Conservation (phyloP, 2,329 filamentous ascomycete genomes). For the Paecilomyces dactylethromorphus region DNA sequence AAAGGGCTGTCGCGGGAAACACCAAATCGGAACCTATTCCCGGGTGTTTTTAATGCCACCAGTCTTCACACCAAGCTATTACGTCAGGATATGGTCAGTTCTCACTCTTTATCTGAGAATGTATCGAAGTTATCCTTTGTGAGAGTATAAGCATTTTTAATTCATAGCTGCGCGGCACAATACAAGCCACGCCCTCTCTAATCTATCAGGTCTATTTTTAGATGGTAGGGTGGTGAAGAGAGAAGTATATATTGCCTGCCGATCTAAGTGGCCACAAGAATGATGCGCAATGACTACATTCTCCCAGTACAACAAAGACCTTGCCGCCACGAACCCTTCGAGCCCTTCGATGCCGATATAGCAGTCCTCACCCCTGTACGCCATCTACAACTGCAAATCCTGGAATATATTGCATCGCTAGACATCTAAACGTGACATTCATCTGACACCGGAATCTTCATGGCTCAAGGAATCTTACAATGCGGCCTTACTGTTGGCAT, state of each 20-base stretch:
- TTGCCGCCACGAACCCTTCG: neutral
- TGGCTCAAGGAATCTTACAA: constrained; percentile 16
- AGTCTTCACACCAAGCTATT: neutral
- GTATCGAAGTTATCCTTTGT: neutral
- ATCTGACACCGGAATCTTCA: too few species aligned
- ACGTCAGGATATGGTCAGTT: neutral
- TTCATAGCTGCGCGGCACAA: neutral
- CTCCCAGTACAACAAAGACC: neutral
- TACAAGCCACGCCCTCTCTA: neutral
- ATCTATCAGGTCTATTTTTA: too few species aligned
- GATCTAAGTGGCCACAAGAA: neutral
- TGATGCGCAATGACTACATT: neutral
- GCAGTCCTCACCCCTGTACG: neutral
- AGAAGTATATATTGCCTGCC: neutral
- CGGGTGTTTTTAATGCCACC: neutral
- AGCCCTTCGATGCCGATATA: neutral
- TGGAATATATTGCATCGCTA: neutral
- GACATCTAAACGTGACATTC: neutral
- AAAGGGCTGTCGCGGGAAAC: neutral
- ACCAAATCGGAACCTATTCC: neutral
- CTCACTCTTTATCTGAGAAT: neutral
- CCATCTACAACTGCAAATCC: neutral
- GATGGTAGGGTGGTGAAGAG: neutral
- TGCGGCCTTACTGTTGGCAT: constrained; percentile 14
- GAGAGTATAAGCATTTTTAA: neutral